Percentiles rank a stretch among this genome's conserved stretches.
phyloP scores from a whole-genome alignment of 2,329 filamentous ascomycete species.

The Metarhizium humberi region DNA sequence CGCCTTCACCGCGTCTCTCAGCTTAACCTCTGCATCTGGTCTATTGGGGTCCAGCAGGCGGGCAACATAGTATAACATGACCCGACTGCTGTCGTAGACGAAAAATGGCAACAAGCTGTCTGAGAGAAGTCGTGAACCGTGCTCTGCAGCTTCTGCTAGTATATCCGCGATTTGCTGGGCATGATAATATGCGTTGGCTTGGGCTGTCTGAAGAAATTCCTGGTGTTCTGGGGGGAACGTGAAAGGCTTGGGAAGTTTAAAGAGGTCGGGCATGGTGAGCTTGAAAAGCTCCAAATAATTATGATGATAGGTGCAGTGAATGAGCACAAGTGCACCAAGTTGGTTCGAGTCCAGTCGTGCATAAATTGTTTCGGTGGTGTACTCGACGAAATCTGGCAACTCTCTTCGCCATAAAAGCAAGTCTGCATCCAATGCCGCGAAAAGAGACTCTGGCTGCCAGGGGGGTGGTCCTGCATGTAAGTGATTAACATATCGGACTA shows the following conservation, averaged over 20 bases:
- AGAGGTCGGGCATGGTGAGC: conserved; percentile 34
- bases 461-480: conserved; percentile 28
- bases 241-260: conserved; percentile 32
- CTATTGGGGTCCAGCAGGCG: conserved; percentile 28
- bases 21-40: conserved; percentile 24
- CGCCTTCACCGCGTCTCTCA: conserved; percentile 27
- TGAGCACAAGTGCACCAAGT: conserved; percentile 32
- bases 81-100: conserved; percentile 35
- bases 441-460: conserved; percentile 33
- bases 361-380: conserved; percentile 34
- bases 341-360: conserved; percentile 36
- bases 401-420: conserved; percentile 30
- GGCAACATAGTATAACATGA: conserved; percentile 39
- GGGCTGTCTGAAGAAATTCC: conserved; percentile 25
- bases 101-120: conserved; percentile 37
- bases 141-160: conserved; percentile 28
- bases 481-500: conserved; percentile 33
- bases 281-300: conserved; percentile 36
- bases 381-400: conserved; percentile 33
- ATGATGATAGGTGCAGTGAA: conserved; percentile 38
- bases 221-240: conserved; percentile 28
- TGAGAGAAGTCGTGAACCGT: conserved; percentile 30
- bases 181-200: conserved; percentile 28
- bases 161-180: conserved; percentile 29
- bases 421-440: conserved; percentile 30